Evolutionary conservation across 768 basidiomycete genomes (phyloP).

Genomic region (Trametes villosa): DNA sequence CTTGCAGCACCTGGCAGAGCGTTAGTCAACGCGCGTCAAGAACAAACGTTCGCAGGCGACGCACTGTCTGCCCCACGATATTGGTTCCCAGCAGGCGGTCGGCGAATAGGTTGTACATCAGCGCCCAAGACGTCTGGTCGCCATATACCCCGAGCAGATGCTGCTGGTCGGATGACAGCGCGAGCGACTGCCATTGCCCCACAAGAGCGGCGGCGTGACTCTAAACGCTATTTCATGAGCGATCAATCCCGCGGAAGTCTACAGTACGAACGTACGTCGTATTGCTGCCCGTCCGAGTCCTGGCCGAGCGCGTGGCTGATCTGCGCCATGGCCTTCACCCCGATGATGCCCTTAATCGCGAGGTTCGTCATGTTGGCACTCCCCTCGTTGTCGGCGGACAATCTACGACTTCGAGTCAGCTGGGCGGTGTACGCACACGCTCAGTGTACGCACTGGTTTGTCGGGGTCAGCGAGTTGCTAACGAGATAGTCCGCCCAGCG

Average conservation of each 20-base stretch:
- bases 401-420: not conserved
- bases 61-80: slow-evolving; percentile 11
- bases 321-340: slow-evolving; percentile 28
- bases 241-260: no score
- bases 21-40: not conserved
- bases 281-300: slow-evolving; percentile 18
- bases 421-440: no score
- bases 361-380: slow-evolving; percentile 29
- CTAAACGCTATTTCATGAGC: slow-evolving; percentile 6
- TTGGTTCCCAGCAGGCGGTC: slow-evolving; percentile 15
- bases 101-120: slow-evolving; percentile 25
- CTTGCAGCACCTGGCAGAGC: not conserved
- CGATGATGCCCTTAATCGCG: slow-evolving; percentile 32
- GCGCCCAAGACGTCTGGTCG: slow-evolving; percentile 15
- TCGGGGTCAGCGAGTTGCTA: slow-evolving; percentile 19
- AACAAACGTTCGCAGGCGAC: not conserved
- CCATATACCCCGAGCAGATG: slow-evolving; percentile 16
- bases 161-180: slow-evolving; percentile 4
- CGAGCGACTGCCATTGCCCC: slow-evolving; percentile 16
- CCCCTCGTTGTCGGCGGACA: slow-evolving; percentile 15
- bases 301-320: slow-evolving; percentile 22
- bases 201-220: slow-evolving; percentile 11
- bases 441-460: slow-evolving; percentile 11
- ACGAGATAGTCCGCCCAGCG: slow-evolving; percentile 32
- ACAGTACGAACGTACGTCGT: slow-evolving; percentile 14